Conservation (phyloP, 2,329 filamentous ascomycete species). For the Fusarium foetens region DNA sequence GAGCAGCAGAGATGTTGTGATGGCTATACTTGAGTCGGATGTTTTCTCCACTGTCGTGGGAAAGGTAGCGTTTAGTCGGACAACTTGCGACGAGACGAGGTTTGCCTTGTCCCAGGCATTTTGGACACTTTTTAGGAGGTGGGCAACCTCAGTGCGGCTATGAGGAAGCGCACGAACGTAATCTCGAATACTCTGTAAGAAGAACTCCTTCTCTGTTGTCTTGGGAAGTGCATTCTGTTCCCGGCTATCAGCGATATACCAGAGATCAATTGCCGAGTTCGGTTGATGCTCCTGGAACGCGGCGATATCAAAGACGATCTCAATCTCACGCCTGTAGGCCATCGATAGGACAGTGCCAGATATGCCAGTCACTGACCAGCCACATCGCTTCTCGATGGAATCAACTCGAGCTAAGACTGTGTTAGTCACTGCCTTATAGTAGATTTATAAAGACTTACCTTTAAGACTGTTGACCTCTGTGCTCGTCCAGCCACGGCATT, state of each 20-base stretch:
- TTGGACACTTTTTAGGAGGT: conserved; percentile 69
- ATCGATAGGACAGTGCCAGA: conserved; percentile 73
- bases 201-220: conserved; percentile 77
- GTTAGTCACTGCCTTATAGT: conserved; percentile 49
- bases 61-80: conserved; percentile 69
- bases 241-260: conserved; percentile 72
- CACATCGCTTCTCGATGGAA: conserved; percentile 71
- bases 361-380: conserved; percentile 77
- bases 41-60: conserved; percentile 72
- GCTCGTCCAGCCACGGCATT: conserved; percentile 88
- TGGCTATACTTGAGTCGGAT: conserved; percentile 71
- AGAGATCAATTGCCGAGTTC: conserved; percentile 72
- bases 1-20: conserved; percentile 72
- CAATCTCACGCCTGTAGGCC: conserved; percentile 76
- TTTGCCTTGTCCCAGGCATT: conserved; percentile 73
- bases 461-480: conserved; percentile 84
- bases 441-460: conserved; percentile 58
- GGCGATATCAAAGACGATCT: conserved; percentile 75
- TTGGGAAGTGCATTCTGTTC: conserved; percentile 64
- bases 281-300: conserved; percentile 63
- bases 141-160: conserved; percentile 63
- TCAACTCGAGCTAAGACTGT: conserved; percentile 68
- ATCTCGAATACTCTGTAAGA: conserved; percentile 76
- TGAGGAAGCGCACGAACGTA: conserved; percentile 71
- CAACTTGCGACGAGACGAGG: conserved; percentile 68